A percentile compares a stretch with the other conserved stretches of the same genome.
phyloP scores from a whole-genome alignment of 2,329 filamentous ascomycete species.

The Westerdykella ornata region DNA sequence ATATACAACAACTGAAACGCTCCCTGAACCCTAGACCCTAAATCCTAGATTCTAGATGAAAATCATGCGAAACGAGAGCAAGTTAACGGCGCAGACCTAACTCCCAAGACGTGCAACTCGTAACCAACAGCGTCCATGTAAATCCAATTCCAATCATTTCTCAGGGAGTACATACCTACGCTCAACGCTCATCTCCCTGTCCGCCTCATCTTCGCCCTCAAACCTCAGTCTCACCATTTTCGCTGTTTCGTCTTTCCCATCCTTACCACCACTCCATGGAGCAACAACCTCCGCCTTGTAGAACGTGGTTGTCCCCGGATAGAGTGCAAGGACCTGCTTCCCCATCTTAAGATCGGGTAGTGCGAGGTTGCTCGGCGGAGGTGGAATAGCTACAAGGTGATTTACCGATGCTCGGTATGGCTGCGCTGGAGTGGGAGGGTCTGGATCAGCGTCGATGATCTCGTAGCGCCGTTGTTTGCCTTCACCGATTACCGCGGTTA shows the following conservation, averaged over 20 bases:
- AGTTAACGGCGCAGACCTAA: neutral
- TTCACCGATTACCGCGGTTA: conserved; percentile 48
- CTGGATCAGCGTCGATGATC: conserved; percentile 46
- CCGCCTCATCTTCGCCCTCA: conserved; percentile 44
- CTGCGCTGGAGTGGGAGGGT: conserved; percentile 32
- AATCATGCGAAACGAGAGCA: too few relatives aligned
- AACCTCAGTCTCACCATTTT: conserved; percentile 42
- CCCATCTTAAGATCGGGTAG: conserved; percentile 39
- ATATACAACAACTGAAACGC: too few relatives aligned
- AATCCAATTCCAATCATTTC: conserved; percentile 10
- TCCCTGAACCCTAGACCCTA: too few relatives aligned
- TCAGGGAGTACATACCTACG: conserved; percentile 45
- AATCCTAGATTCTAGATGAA: too few relatives aligned
- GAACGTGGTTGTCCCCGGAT: conserved; percentile 49
- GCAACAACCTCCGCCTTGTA: conserved; percentile 47
- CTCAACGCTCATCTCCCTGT: conserved; percentile 45
- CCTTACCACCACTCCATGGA: conserved; percentile 32
- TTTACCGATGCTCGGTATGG: conserved; percentile 44
- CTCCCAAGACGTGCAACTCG: neutral
- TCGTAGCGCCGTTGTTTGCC: conserved; percentile 50
- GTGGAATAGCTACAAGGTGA: conserved; percentile 42
- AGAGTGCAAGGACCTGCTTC: conserved; percentile 45
- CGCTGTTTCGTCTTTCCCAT: conserved; percentile 29
- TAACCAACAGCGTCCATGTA: neutral
- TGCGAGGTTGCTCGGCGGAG: conserved; percentile 36